Conservation (phyloP, 306 rosid genomes). For the Inga leiocalycina region DNA sequence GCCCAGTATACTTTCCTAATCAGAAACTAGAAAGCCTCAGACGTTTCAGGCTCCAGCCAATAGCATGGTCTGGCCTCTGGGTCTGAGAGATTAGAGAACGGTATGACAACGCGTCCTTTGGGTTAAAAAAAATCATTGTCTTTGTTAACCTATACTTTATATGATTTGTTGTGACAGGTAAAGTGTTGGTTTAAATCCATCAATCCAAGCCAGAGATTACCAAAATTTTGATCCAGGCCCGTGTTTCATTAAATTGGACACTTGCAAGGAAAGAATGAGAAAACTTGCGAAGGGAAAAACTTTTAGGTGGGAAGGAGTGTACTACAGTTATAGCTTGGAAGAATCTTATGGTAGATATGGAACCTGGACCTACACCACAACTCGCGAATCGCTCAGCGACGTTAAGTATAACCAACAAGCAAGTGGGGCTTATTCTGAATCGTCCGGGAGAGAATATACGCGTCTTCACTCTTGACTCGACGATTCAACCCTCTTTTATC, state of each 20-base stretch:
- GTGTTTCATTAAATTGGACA: background rate
- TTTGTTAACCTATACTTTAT: background rate
- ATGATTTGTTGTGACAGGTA: background rate
- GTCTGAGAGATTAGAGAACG: slow-evolving; percentile 2
- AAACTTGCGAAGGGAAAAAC: background rate
- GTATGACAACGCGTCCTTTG: background rate
- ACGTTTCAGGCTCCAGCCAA: slow-evolving; percentile 23
- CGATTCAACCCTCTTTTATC: background rate
- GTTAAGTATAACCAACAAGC: background rate
- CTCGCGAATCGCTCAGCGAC: background rate
- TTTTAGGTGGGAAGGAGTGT: background rate
- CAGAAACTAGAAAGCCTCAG: background rate
- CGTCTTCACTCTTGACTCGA: background rate
- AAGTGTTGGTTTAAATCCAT: background rate
- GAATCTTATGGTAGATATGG: background rate
- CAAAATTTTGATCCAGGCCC: background rate
- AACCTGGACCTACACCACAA: background rate
- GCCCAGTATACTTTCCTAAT: background rate
- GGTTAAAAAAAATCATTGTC: background rate
- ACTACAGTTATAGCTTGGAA: background rate
- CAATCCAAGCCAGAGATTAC: background rate
- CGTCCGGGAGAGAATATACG: background rate
- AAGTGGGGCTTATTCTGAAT: background rate
- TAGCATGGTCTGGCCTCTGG: background rate
- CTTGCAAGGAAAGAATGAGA: background rate